Evolutionary conservation across 192 early-diverging fungal genomes (phyloP), one percentile per base, ranked within the genome.

Genomic region (Mortierella antarctica): DNA sequence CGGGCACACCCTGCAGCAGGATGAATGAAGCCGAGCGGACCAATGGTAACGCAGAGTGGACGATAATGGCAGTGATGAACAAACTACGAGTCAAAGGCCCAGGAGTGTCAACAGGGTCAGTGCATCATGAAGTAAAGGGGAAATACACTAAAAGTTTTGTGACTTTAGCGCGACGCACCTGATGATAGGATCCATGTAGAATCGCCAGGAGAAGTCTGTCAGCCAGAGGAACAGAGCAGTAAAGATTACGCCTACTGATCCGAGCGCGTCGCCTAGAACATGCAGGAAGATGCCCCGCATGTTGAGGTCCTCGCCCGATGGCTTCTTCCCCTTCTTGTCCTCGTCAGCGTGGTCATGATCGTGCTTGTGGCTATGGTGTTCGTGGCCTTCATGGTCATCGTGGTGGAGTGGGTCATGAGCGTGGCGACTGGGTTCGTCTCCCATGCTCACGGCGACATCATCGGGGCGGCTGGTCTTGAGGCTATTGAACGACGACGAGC

Each of bases 231-330:
- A 86, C 57, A 96, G 71, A 0, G 93, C 91, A 49, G 91, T 87
- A 49, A 89, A 79, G 51, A 98, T 95, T 31, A 98, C 97, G 5
- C 93, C 97, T 57, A 98, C 76, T 57, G 92, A 93, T 39, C 93
- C 95, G 17, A 97, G 85, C 6, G 94, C 92, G 80, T 98, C 97
- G 54, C 97, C 96, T 17, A 96, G 81, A 40, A 96, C 92, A 84
- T 98, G 96, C 49, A 98, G 83, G 83, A 96, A 96, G 12, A 98
- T 84, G 2, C 88, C 90, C 39, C 61, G 70, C 86, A 87, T 89
- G 78, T 90, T 89, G 15, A 86, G 65, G 63, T 88, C 69, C n/a
- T 84, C 82, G 18, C 85, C 85, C 0, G 72, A 61, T 23, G 88
- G 82, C 47, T 71, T 66, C 23, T 60, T 63, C 1, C 66, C 69